phyloP scores from a whole-genome alignment of 495 filamentous ascomycete species.

The Penicillium pancosmium region DNA sequence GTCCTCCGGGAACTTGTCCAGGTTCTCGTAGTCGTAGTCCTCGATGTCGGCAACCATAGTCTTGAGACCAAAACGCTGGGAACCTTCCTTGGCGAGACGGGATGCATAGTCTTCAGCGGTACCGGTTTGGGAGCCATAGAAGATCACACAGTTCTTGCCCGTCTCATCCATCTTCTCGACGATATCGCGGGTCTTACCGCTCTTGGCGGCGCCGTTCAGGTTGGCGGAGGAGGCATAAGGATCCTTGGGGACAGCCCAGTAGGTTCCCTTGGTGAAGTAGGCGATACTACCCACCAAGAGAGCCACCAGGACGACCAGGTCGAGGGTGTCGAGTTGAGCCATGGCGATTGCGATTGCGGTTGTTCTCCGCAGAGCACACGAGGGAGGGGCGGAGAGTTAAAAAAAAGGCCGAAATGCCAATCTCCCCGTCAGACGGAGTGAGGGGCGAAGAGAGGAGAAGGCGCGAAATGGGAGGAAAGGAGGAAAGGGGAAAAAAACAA shows the following conservation, averaged over 20 bases:
- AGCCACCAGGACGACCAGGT: constrained; percentile 83
- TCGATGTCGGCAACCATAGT: constrained; percentile 98
- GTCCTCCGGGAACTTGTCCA: constrained; percentile 85
- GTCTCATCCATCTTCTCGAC: constrained; percentile 94
- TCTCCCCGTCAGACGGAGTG: not conserved
- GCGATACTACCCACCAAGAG: constrained; percentile 86
- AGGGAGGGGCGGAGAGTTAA: constrained; percentile 1
- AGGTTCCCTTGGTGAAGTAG: constrained; percentile 95
- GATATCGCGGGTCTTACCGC: constrained; percentile 90
- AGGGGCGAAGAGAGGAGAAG: not conserved
- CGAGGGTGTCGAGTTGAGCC: constrained; percentile 95
- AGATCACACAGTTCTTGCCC: constrained; percentile 95
- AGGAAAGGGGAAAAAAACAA: constrained; percentile 5
- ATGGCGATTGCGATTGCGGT: constrained; percentile 49
- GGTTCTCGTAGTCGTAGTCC: constrained; percentile 95
- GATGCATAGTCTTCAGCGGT: constrained; percentile 99
- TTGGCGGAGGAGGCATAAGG: constrained; percentile 75
- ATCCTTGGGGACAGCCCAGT: constrained; percentile 83
- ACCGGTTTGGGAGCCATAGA: constrained; percentile 98
- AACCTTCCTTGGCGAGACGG: constrained; percentile 95
- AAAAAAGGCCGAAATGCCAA: not conserved
- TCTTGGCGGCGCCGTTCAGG: constrained; percentile 70
- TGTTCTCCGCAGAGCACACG: constrained; percentile 6
- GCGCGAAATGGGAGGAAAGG: constrained; percentile 4
- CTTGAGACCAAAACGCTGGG: constrained; percentile 93